phyloP scores from a whole-genome alignment of 768 basidiomycete genomes.

The Gloeostereum incarnatum region DNA sequence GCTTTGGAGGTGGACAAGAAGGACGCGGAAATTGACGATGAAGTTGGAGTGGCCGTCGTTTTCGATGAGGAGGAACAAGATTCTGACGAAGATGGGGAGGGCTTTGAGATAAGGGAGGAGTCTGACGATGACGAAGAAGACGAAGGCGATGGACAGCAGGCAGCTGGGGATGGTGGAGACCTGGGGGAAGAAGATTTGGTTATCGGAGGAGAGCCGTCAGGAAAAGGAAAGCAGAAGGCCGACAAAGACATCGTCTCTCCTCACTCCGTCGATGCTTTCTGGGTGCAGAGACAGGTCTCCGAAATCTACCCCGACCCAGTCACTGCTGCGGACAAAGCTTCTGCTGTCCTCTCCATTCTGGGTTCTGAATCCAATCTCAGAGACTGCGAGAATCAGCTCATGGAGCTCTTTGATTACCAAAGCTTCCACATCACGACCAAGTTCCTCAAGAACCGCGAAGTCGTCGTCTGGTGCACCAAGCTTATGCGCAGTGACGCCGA shows the following conservation, averaged over 20 bases:
- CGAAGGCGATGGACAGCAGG: conserved; percentile 38
- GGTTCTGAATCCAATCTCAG: conserved; percentile 81
- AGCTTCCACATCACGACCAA: conserved; percentile 85
- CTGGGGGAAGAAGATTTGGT: conserved; percentile 61
- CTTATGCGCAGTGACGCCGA: conserved; percentile 84
- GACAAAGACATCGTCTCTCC: conserved; percentile 82
- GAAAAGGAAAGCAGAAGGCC: conserved; percentile 40
- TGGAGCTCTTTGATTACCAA: conserved; percentile 94
- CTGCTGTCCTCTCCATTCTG: conserved; percentile 75
- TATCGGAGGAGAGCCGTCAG: conserved; percentile 61
- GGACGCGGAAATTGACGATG: conserved; percentile 90
- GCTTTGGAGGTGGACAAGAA: conserved; percentile 66
- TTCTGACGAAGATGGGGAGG: conserved; percentile 74
- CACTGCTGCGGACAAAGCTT: conserved; percentile 87
- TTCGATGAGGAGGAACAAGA: conserved; percentile 98
- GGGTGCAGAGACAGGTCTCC: conserved; percentile 93
- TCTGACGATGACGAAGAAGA: conserved; percentile 63
- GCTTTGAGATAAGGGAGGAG: conserved; percentile 79
- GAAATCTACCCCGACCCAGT: conserved; percentile 91
- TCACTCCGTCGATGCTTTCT: conserved; percentile 92
- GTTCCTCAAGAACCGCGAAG: conserved; percentile 92
- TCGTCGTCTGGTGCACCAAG: conserved; percentile 97
- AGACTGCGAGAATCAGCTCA: conserved; percentile 92
- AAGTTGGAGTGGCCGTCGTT: conserved; percentile 94
- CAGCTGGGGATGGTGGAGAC: conserved; percentile 33